Conservation (phyloP, 2,329 filamentous ascomycete genomes). For the Botryotinia narcissicola region DNA sequence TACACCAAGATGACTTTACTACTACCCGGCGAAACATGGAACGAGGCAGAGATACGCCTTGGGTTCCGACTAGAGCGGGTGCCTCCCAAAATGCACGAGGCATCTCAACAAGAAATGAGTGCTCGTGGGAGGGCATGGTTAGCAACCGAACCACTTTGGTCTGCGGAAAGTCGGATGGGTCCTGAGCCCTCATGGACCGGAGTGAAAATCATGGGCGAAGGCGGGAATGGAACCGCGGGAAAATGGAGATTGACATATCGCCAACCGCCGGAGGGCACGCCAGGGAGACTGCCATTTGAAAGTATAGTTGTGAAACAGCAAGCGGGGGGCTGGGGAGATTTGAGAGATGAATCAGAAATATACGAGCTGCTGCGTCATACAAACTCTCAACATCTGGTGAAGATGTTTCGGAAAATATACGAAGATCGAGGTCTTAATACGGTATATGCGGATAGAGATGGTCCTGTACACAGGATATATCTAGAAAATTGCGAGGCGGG, state of each 20-base stretch:
- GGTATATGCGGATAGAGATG: neutral
- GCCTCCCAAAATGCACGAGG: neutral
- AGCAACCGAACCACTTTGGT: neutral
- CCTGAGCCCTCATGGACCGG: neutral
- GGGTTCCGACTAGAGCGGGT: neutral
- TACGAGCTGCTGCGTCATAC: neutral
- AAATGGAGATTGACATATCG: neutral
- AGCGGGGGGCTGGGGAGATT: neutral
- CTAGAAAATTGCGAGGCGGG: neutral
- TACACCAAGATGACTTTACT: neutral
- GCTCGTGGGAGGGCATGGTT: neutral
- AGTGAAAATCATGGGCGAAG: neutral
- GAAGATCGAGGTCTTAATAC: neutral
- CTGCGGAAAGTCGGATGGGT: neutral
- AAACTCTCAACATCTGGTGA: neutral
- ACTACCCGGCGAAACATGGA: neutral
- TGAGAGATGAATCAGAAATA: neutral
- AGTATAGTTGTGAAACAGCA: conserved; percentile 4
- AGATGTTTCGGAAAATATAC: conserved; percentile 10
- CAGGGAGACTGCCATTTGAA: neutral
- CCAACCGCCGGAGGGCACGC: neutral
- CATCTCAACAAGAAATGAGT: neutral
- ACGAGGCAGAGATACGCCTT: neutral
- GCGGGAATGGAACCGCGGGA: neutral
- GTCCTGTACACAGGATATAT: neutral